Evolutionary conservation across 768 basidiomycete genomes (phyloP).

Genomic region (Tylopilus balloui): DNA sequence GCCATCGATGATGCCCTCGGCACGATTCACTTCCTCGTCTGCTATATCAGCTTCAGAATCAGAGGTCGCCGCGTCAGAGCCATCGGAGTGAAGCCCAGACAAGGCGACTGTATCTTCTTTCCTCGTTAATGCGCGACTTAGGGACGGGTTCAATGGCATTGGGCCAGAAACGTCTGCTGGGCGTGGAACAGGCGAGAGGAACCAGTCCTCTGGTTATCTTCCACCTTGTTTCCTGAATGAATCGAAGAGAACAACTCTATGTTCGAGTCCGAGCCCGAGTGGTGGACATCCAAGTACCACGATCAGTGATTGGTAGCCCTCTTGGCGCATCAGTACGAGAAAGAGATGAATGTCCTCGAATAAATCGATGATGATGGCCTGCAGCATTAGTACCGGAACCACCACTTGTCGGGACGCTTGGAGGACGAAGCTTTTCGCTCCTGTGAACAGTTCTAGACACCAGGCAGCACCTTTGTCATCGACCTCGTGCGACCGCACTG

Average conservation of each 20-base stretch:
- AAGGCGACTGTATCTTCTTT: not conserved
- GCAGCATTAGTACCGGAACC: slow-evolving; percentile 10
- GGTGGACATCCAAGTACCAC: not conserved
- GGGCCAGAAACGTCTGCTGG: not conserved
- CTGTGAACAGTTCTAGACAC: not conserved
- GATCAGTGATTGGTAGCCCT: not conserved
- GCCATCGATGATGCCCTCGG: not conserved
- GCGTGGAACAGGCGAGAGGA: not conserved
- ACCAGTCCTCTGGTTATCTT: not conserved
- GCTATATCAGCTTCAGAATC: slow-evolving; percentile 7
- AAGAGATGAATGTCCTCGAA: slow-evolving; percentile 14
- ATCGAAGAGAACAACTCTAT: slow-evolving; percentile 8
- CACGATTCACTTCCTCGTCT: not conserved
- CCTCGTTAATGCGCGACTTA: not conserved
- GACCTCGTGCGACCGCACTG: not conserved
- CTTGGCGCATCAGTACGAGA: not conserved
- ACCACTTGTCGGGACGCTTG: not conserved
- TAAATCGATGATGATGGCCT: slow-evolving; percentile 22
- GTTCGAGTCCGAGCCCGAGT: slow-evolving; percentile 11
- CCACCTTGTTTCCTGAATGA: slow-evolving; percentile 1
- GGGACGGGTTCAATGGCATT: not conserved
- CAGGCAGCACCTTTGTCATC: not conserved
- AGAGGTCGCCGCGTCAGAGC: not conserved
- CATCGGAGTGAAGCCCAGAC: not conserved
- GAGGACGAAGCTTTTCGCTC: not conserved